Evolutionary conservation across 106 monocot genomes (phyloP).

Genomic region (Dioscorea alata): DNA sequence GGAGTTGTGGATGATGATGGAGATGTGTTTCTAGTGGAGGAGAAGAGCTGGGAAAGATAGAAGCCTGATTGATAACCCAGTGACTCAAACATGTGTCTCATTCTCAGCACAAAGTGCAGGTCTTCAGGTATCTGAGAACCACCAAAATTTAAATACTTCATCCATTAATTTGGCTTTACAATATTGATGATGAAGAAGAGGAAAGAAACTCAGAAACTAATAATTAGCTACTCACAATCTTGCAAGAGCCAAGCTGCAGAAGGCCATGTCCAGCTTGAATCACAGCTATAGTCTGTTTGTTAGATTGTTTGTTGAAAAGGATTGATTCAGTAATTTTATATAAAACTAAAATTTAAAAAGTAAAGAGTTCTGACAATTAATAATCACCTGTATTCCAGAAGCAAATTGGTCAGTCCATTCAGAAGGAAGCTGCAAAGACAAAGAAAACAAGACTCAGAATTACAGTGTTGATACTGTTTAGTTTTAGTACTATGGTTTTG

Average conservation of each 20-base stretch:
- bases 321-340: too few relatives aligned
- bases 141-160: neutral
- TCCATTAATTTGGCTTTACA: neutral
- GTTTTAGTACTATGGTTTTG: neutral
- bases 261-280: slow-evolving; percentile 94
- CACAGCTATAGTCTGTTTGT: slow-evolving; percentile 79
- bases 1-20: slow-evolving; percentile 21
- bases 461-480: slow-evolving; percentile 10
- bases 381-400: slow-evolving; percentile 72
- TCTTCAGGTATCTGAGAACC: slow-evolving; percentile 74
- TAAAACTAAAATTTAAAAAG: too few relatives aligned
- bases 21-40: slow-evolving; percentile 36
- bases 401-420: slow-evolving; percentile 95
- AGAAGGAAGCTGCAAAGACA: slow-evolving; percentile 69
- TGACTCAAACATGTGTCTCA: slow-evolving; percentile 88
- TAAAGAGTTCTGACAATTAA: neutral
- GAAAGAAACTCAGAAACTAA: neutral
- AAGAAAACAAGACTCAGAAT: slow-evolving; percentile 5
- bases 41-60: slow-evolving; percentile 88
- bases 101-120: slow-evolving; percentile 81
- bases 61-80: slow-evolving; percentile 82
- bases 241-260: slow-evolving; percentile 85
- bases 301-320: too few relatives aligned
- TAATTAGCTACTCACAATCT: slow-evolving; percentile 51
- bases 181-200: too few relatives aligned